A percentile compares a stretch with the other conserved stretches of the same genome.
Conservation (phyloP, 1,284 basidiomycete species). For the Hemileia vastatrix region DNA sequence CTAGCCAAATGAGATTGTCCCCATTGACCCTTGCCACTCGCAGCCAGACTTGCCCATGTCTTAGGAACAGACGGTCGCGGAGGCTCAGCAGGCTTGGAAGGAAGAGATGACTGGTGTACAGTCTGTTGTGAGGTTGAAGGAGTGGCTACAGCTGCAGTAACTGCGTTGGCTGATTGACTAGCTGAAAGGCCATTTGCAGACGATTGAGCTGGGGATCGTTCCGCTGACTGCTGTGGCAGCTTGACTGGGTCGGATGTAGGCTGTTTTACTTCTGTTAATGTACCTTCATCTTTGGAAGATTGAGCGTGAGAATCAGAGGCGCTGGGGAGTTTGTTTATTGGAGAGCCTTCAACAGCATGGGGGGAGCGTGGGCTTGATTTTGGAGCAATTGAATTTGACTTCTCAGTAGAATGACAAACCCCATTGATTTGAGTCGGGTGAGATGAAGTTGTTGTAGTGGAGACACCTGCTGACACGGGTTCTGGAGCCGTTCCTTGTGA, state of each 20-base stretch:
- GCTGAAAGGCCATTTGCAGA: slow-evolving; percentile 27
- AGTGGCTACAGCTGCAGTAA: slow-evolving; percentile 45
- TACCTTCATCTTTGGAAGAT: neutral
- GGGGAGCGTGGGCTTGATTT: no score
- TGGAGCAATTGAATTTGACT: no score
- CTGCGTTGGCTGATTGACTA: slow-evolving; percentile 28
- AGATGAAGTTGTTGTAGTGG: slow-evolving; percentile 15
- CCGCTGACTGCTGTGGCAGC: neutral
- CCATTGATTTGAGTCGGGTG: no score
- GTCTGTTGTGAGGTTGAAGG: slow-evolving; percentile 37
- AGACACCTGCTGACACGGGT: no score
- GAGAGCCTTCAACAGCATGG: slow-evolving; percentile 1
- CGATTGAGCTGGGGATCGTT: slow-evolving; percentile 2
- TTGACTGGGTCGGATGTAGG: slow-evolving; percentile 1
- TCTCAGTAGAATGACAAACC: no score
- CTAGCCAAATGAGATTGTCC: slow-evolving; percentile 63
- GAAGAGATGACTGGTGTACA: slow-evolving; percentile 35
- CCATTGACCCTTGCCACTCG: slow-evolving; percentile 67
- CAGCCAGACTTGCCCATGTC: slow-evolving; percentile 84
- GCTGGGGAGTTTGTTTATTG: neutral
- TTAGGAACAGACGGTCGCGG: slow-evolving; percentile 57
- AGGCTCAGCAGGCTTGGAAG: slow-evolving; percentile 47
- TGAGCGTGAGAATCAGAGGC: neutral
- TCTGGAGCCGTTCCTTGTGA: no score
- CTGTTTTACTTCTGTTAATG: neutral